Percentiles rank a stretch among this genome's conserved stretches.
phyloP scores from a whole-genome alignment of 2,329 filamentous ascomycete genomes.

The Penicillium sp. region DNA sequence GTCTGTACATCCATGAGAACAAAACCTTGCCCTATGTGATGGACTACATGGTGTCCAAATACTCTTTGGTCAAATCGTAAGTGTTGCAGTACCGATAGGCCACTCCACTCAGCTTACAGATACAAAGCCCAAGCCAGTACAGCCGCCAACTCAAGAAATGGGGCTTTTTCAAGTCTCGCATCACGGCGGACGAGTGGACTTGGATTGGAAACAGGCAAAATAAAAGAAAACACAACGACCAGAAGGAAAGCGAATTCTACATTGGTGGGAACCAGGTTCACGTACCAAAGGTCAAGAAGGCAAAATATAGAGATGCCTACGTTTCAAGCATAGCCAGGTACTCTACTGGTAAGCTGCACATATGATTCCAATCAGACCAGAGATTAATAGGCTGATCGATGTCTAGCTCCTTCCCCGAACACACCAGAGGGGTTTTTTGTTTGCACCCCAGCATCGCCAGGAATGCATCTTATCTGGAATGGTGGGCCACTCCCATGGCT shows the following conservation, averaged over 20 bases:
- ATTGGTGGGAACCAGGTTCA: slow-evolving; percentile 11
- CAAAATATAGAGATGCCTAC: slow-evolving; percentile 2
- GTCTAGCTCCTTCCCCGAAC: neutral
- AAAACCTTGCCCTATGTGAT: slow-evolving; percentile 9
- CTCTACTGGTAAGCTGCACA: neutral
- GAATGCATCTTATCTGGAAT: slow-evolving; percentile 14
- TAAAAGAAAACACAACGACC: slow-evolving; percentile 15
- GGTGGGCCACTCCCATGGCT: slow-evolving; percentile 17
- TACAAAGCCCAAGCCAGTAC: neutral
- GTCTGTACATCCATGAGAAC: slow-evolving; percentile 18
- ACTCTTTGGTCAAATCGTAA: slow-evolving; percentile 15
- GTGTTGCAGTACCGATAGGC: neutral
- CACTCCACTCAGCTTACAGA: neutral
- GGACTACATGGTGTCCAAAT: slow-evolving; percentile 16
- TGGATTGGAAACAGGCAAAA: slow-evolving; percentile 11
- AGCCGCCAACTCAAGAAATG: slow-evolving; percentile 1
- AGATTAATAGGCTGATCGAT: neutral
- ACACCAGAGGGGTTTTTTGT: slow-evolving; percentile 23
- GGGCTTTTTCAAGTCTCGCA: neutral
- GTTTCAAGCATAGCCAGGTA: neutral
- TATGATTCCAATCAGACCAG: neutral
- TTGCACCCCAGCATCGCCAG: slow-evolving; percentile 15
- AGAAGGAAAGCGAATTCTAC: slow-evolving; percentile 21
- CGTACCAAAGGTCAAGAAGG: slow-evolving; percentile 3
- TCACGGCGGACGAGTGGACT: neutral